Percentiles rank a stretch among this genome's conserved stretches.
These are phyloP conservation scores for Solanum verrucosum DNA, from an alignment of 257 asterid species.

Conservation along the genomic window DNA sequence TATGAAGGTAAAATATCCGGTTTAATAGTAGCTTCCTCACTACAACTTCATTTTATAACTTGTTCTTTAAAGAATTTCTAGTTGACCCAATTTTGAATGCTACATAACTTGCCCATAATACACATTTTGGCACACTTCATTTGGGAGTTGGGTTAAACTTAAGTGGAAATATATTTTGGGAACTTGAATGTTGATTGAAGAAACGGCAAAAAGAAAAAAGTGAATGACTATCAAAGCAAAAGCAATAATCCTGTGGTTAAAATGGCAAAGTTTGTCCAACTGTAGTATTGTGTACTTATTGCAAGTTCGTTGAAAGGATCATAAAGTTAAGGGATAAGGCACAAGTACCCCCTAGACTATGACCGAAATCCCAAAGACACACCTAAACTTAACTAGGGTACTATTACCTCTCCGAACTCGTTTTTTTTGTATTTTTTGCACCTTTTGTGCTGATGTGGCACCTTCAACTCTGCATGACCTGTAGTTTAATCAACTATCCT, in stretches of 20 bases:
- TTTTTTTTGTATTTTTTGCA: background rate
- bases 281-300: background rate
- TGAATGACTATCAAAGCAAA: background rate
- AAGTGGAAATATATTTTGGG: background rate
- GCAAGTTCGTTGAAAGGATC: background rate
- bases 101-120: background rate
- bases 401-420: no score
- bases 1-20: slow-evolving; percentile 49
- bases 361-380: no score
- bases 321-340: background rate
- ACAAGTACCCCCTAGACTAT: no score
- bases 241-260: background rate
- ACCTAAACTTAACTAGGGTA: no score
- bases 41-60: background rate
- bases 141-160: background rate
- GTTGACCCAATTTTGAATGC: background rate
- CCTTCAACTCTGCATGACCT: background rate
- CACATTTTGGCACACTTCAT: background rate
- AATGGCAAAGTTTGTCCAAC: background rate
- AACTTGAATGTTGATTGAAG: background rate
- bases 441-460: background rate
- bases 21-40: background rate
- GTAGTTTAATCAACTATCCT: background rate
- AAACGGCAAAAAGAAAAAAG: background rate
- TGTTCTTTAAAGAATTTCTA: background rate